These are phyloP conservation scores for Populus ilicifolia DNA, from an alignment of 345 rosid species.

Conservation along the genomic window DNA sequence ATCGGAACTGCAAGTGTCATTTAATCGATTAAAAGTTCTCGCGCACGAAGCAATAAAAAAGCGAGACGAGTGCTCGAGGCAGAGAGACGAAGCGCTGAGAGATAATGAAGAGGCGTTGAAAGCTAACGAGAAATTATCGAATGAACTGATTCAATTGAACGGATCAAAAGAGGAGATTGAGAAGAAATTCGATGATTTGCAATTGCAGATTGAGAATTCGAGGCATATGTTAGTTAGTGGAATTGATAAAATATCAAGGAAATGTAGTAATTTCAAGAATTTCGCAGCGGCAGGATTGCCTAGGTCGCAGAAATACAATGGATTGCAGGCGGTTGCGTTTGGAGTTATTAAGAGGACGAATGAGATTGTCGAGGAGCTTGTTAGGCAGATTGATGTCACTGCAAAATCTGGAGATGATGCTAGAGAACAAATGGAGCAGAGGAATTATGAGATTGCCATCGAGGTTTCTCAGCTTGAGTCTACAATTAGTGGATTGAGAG, in stretches of 20 bases:
- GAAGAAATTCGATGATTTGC: constrained; percentile 58
- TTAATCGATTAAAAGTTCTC: constrained; percentile 63
- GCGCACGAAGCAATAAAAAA: constrained; percentile 83
- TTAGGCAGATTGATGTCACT: constrained; percentile 58
- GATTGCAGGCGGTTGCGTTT: constrained; percentile 71
- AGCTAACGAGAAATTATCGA: constrained; percentile 40
- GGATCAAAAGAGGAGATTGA: constrained; percentile 48
- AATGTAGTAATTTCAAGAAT: constrained; percentile 70
- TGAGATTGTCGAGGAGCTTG: constrained; percentile 90
- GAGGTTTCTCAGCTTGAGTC: constrained; percentile 98
- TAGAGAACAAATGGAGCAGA: constrained; percentile 87
- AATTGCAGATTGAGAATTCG: constrained; percentile 73
- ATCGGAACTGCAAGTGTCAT: constrained; percentile 57
- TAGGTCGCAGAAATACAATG: constrained; percentile 70
- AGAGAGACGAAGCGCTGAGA: constrained; percentile 68
- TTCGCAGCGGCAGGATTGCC: constrained; percentile 74
- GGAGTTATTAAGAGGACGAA: constrained; percentile 93
- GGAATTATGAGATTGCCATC: constrained; percentile 95
- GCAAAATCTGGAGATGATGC: constrained; percentile 76
- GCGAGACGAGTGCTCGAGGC: constrained; percentile 70
- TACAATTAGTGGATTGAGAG: constrained; percentile 61
- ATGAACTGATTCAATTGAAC: constrained; percentile 47
- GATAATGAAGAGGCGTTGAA: constrained; percentile 59
- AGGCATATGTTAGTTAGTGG: constrained; percentile 90
- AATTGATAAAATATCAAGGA: constrained; percentile 89